Base-by-base conservation (phyloP, 1,284 basidiomycete species). In the Malassezia brasiliensis region DNA sequence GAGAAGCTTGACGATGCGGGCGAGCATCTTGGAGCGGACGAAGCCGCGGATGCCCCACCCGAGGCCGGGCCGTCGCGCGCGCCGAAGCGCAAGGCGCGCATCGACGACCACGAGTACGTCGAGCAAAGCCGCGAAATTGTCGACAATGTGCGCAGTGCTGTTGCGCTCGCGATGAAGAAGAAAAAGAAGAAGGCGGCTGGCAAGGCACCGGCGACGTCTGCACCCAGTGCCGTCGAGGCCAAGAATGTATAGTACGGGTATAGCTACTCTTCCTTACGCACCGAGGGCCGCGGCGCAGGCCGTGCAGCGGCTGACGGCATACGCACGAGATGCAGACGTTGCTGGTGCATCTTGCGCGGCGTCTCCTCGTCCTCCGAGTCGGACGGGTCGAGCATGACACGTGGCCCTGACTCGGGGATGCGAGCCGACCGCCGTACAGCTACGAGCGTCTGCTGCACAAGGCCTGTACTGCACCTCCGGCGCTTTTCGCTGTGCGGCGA, bases 71-170 rank as follows among this genome's bases (percentile, higher is more conserved):
- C 31, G n/a, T 25, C 41, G 49, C 56, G 8, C 85, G 86, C 30
- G 84, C 82, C 34, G 78, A 94, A 93, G 75, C 85, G 88, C 65
- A 70, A 70, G 56, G 69, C 69, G 25, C 83, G 88, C 38, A 83
- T 96, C 52, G 90, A 96, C 47, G 93, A 98, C 72, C 85, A 83
- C 11, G 85, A 93, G 75, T 96, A 87, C 69, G 75, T 98, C 35
- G 90, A 96, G 69, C 85, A 96, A 77, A 91, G 85, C 69, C 80
- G 83, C 69, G 90, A 96, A 70, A 83, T 96, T 42, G 88, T 90
- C 10, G 90, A 94, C 62, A 85, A 82, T 64, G 93, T 96, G 22
- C 87, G 88, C 78, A 88, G 80, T 61, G 93, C 93, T 0, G 93
- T 98, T 5, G 81, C 85, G 47, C 81, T 82, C 44, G 88, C 64